Evolutionary conservation across 179 eudicot genomes (phyloP), one percentile per base, ranked within the genome.

Genomic region (Vitellaria paradoxa): DNA sequence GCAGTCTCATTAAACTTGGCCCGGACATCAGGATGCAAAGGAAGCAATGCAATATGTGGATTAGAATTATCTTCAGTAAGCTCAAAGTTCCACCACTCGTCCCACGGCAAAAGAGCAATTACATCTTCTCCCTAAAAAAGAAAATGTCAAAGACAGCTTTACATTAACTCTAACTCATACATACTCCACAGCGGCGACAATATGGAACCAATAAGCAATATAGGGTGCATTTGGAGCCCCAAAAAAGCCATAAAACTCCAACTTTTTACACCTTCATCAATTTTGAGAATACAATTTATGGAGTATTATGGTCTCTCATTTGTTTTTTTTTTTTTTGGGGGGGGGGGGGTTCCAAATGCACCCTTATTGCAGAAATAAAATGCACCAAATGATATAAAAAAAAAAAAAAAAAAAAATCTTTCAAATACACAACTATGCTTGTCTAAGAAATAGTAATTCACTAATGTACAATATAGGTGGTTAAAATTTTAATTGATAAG

Each of bases 41-140:
- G 99, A 81, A 96, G 97, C 85, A 96, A 76, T 24, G 98, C 94
- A 81, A 92, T 94, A 47, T 96, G 99, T 24, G 98, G 98, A 85
- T 94, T 89, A 18, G 94, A 76, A 74, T 94, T 89, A 81, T 96
- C 98, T 86, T 89, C 84, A 46, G 88, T 92, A 78, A 89, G 80
- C 87, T 92, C 99, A 78, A 82, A 90, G 53, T 94, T 88, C 99
- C 99, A 94, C 99, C 99, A 96, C 75, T 94, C 99, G 21, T 96
- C 97, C 99, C 99, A 96, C 70, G 97, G 90, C 81, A 96, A 84
- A 69, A 96, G 30, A 79, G 93, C 97, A 83, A 96, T 92, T 63
- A 96, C 68, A 85, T 93, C 97, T 83, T 91, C 90, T 71, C 99
- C 99, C 98, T 96, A 77, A 49, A 79, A 81, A 67, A 56, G 12